Base-by-base conservation (phyloP, 257 asterid genomes). In the Parsonsia alboflavescens region DNA sequence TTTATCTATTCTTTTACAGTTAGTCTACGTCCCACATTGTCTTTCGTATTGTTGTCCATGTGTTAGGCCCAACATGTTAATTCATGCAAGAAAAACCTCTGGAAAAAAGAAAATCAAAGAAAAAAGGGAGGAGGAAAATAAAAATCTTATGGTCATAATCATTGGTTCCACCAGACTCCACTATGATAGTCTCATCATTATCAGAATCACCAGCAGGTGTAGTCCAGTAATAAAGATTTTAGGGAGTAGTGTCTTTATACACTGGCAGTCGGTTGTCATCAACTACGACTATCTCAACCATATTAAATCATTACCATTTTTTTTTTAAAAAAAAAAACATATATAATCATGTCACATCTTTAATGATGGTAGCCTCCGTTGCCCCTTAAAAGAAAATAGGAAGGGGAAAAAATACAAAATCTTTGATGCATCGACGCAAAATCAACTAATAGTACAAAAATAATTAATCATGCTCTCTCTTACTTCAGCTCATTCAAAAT, bases 231-330 rank as follows among this genome's bases (percentile, higher is more conserved):
- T 61, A 50, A 28, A 52, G 58, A 16, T 52, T 52, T 4, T 17
- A 52, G 7, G 0, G 4, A 16, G 3, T 50, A 69, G 63, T 42
- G 45, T 56, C 33, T 30, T 44, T 45, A 39, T 72, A 52, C 22
- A 26, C 73, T 76, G 80, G 82, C 77, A 75, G 75, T 75, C 75
- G 59, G 84, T 86, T 84, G 86, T 80, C 85, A 65, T 65, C 70
- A 84, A 58, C 76, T 79, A 80, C 53, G 81, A 73, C 65, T 42
- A 53, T 70, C 53, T 13, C 63, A n/a, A 48, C 13, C 56, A 39
- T 61, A 28, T 42, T 61, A 59, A 58, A 59, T 59, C 39, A 59
- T 59, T 26, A 26, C n/a, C n/a, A n/a, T n/a, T n/a, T n/a, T n/a
- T n/a, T n/a, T n/a, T n/a, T n/a, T n/a, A n/a, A n/a, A n/a, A n/a